Evolutionary conservation across 495 filamentous ascomycete species (phyloP).

Genomic region (Pseudomonodictys pantanalensis): DNA sequence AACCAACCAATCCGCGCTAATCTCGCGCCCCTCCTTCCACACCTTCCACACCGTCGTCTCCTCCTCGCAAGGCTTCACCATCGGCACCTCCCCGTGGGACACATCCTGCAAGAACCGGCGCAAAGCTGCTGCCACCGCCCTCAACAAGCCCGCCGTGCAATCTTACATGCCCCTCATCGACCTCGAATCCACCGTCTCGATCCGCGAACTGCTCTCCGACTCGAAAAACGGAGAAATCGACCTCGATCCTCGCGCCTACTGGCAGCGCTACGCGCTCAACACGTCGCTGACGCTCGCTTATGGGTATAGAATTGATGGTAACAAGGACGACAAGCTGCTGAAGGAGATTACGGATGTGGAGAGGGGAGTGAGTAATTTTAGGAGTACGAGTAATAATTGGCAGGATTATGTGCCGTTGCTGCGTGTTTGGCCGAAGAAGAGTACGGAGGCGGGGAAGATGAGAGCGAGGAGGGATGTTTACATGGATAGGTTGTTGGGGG

Average conservation of each 20-base stretch:
- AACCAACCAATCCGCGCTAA: slow-evolving; percentile 66
- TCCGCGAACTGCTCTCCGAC: slow-evolving; percentile 61
- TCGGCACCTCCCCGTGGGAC: slow-evolving; percentile 73
- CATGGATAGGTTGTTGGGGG: slow-evolving; percentile 54
- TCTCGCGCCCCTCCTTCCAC: slow-evolving; percentile 66
- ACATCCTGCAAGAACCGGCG: slow-evolving; percentile 68
- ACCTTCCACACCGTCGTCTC: slow-evolving; percentile 72
- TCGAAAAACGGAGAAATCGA: slow-evolving; percentile 53
- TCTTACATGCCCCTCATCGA: slow-evolving; percentile 71
- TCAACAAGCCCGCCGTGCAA: slow-evolving; percentile 65
- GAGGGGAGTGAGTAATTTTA: slow-evolving; percentile 60
- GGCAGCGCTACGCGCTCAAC: slow-evolving; percentile 66
- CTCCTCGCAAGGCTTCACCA: slow-evolving; percentile 66
- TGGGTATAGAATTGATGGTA: slow-evolving; percentile 59
- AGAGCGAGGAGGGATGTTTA: slow-evolving; percentile 57
- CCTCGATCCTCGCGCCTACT: slow-evolving; percentile 61
- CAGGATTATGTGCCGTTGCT: slow-evolving; percentile 66
- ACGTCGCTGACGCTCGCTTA: slow-evolving; percentile 65
- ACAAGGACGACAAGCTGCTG: slow-evolving; percentile 56
- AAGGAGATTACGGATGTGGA: slow-evolving; percentile 62
- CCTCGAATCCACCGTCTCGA: slow-evolving; percentile 61
- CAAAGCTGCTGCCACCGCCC: slow-evolving; percentile 66
- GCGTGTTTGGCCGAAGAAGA: slow-evolving; percentile 54
- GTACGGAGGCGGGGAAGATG: slow-evolving; percentile 52
- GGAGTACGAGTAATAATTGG: slow-evolving; percentile 67